Evolutionary conservation across 192 early-diverging fungal species (phyloP), one percentile per base, ranked within the genome.

Genomic region (Mortierella hygrophila): DNA sequence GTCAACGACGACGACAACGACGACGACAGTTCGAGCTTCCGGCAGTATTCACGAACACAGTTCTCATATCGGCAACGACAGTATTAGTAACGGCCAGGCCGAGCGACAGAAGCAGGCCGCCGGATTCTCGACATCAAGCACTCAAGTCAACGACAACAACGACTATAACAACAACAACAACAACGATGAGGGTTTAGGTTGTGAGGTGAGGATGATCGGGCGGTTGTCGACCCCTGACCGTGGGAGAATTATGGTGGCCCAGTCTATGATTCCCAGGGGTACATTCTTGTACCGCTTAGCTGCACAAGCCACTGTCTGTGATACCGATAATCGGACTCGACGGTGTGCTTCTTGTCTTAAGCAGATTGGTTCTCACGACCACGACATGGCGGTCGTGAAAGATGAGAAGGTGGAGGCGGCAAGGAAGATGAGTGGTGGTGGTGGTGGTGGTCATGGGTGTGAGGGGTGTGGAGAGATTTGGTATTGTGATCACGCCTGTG

Each of bases 401-500:
- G 60, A 46, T 13, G 29, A 2, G 10, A n/a, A 11, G 5, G 7
- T 9, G 7, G 16, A 5, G 15, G 44, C 0, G n/a, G 57, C 21
- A 41, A 11, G 21, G 13, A 21, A 3, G 54, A 0, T 40, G 35
- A 41, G 26, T 35, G 55, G 21, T 49, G 42, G 21, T 7, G 40
- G 11, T 49, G 40, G 4, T 46, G 71, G 26, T 29, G 29, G n/a
- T 9, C 32, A 32, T 26, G 71, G n/a, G n/a, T 72, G 71, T 4
- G 18, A 41, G 41, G 71, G 42, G 2, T 77, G 76, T 32, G 35
- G n/a, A 7, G 68, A 69, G 68, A 70, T 81, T 35, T 81, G 72
- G 72, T 81, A 81, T 35, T 81, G 80, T 57, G 72, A 74, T 37
- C 42, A 75, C 10, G n/a, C 20, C 46, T 81, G 80, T 55, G 35